phyloP scores from a whole-genome alignment of 495 filamentous ascomycete species.

The Aspergillus cristatus region DNA sequence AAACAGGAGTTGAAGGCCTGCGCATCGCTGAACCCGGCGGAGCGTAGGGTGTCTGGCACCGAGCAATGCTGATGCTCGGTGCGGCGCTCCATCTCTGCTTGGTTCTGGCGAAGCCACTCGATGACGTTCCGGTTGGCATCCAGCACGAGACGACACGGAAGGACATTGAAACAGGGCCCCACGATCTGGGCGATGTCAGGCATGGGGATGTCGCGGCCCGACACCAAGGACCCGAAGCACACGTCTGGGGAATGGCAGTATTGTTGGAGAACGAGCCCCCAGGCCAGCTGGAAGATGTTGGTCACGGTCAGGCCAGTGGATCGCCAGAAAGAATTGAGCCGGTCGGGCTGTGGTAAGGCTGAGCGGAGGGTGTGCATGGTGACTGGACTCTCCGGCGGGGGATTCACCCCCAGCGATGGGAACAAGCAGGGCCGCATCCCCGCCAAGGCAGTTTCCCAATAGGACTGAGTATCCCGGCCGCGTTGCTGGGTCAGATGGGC shows the following conservation, averaged over 20 bases:
- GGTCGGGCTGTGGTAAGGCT: neutral
- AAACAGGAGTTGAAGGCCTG: neutral
- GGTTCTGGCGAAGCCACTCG: slow-evolving; percentile 19
- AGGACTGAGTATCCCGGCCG: too few relatives aligned
- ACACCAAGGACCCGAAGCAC: slow-evolving; percentile 26
- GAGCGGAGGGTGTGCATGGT: too few relatives aligned
- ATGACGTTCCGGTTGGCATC: slow-evolving; percentile 7
- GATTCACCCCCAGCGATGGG: slow-evolving; percentile 19
- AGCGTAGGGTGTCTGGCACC: slow-evolving; percentile 16
- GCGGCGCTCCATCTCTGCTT: slow-evolving; percentile 26
- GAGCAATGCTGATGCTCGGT: slow-evolving; percentile 29
- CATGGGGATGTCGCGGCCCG: slow-evolving; percentile 21
- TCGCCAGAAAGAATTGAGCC: slow-evolving; percentile 12
- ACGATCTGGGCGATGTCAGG: slow-evolving; percentile 20
- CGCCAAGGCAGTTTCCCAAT: slow-evolving; percentile 23
- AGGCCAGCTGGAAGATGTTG: slow-evolving; percentile 27
- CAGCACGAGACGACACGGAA: slow-evolving; percentile 15
- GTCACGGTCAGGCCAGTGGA: slow-evolving; percentile 9
- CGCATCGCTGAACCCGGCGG: neutral
- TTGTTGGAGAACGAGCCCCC: slow-evolving; percentile 28
- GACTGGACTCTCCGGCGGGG: too few relatives aligned
- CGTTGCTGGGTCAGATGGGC: too few relatives aligned
- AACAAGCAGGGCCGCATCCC: slow-evolving; percentile 33
- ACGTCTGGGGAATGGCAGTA: slow-evolving; percentile 28
- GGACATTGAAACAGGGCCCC: slow-evolving; percentile 30